Evolutionary conservation across 1,284 basidiomycete genomes (phyloP), one percentile per base, ranked within the genome.

Genomic region (Phellopilus nigrolimitatus): DNA sequence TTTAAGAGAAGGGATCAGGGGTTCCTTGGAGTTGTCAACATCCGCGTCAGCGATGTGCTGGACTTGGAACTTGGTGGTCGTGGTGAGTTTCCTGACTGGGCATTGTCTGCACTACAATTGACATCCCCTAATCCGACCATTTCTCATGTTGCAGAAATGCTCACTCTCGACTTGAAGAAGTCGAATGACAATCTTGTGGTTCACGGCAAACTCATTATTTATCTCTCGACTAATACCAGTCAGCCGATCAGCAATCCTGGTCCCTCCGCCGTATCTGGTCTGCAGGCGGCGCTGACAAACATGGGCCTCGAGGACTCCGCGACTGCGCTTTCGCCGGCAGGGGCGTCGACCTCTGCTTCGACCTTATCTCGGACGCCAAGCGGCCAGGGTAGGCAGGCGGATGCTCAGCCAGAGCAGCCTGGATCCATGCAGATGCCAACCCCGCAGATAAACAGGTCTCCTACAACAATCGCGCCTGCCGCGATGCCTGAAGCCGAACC

Each of bases 1-100:
- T 97, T 97, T 73, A 97, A 95, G 74, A 79, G 90, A 69, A 85
- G 85, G 68, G 92, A 97, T 68, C 93, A 97, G 65, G 93, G 93
- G 3, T 97, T 97, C 69, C 74, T 97, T 42, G 93, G 93, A 48
- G 92, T 95, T 24, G 92, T 97, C 64, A 95, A 95, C 65, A 80
- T 97, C 61, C 81, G 84, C 58, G 90, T 97, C 55, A 82, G 86
- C 58, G 89, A 94, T 67, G 86, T 89, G n/a, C 73, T 97, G 47
- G 93, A 95, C 66, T 75, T 95, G 34, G 89, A 92, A 57, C 70
- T 93, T 13, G 93, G 89, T 49, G 90, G 90, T 12, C 91, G 95
- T 68, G 91, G 91, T 89, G 63, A 64, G 86, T 70, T 6, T 41
- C 19, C 13, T 9, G 37, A 48, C 37, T 25, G 15, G 25, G 7